Evolutionary conservation across 805 yeast species (phyloP).

Genomic region (Maudiozyma bulderi): DNA sequence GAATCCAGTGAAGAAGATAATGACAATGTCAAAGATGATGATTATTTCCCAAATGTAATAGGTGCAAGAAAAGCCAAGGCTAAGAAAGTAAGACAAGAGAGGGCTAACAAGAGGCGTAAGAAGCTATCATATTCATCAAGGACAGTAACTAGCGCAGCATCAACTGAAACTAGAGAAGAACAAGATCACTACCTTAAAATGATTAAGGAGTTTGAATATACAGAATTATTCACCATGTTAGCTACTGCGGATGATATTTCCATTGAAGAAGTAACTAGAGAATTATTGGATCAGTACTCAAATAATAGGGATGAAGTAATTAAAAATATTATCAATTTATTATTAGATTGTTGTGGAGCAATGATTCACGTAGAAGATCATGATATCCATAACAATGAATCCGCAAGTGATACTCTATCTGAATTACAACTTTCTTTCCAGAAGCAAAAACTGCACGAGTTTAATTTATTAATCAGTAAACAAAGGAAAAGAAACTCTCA

Average conservation of each 20-base stretch:
- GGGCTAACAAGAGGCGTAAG: background rate
- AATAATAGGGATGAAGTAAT: slow-evolving; percentile 40
- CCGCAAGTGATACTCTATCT: slow-evolving; percentile 62
- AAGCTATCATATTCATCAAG: slow-evolving; percentile 2
- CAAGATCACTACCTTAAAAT: slow-evolving; percentile 30
- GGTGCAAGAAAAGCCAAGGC: slow-evolving; percentile 7
- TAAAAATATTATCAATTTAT: slow-evolving; percentile 54
- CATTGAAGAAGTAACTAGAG: slow-evolving; percentile 41
- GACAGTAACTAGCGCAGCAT: background rate
- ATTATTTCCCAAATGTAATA: slow-evolving; percentile 12
- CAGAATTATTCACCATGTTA: slow-evolving; percentile 42
- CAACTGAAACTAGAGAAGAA: slow-evolving; percentile 9
- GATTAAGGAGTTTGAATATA: slow-evolving; percentile 37
- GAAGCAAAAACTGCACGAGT: slow-evolving; percentile 56
- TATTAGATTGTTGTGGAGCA: slow-evolving; percentile 67
- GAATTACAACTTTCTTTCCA: slow-evolving; percentile 60
- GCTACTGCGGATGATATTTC: slow-evolving; percentile 40
- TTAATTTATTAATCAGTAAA: slow-evolving; percentile 50
- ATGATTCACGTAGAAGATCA: slow-evolving; percentile 57
- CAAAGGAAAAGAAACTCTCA: slow-evolving; percentile 33
- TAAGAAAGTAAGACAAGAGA: background rate
- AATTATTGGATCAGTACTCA: slow-evolving; percentile 48
- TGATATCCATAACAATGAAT: slow-evolving; percentile 61
- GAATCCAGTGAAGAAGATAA: slow-evolving; percentile 5
- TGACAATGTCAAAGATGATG: slow-evolving; percentile 14